These are phyloP conservation scores for Cercospora sesami DNA, from an alignment of 2,329 filamentous ascomycete species.

Conservation along the genomic window DNA sequence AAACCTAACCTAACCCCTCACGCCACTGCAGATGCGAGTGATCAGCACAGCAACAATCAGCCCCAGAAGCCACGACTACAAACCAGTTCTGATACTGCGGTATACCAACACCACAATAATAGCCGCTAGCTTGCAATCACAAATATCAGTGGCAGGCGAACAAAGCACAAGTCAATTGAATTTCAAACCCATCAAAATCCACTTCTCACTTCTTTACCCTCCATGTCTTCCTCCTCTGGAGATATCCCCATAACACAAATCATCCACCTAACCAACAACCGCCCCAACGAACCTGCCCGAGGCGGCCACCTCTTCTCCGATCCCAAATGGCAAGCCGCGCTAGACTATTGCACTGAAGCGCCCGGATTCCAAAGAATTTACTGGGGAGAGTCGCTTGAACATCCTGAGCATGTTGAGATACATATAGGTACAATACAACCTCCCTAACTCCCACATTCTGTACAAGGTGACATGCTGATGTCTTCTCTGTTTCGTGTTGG, in stretches of 20 bases:
- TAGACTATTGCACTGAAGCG: slow-evolving; percentile 7
- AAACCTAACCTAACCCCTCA: not conserved
- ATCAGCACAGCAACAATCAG: not conserved
- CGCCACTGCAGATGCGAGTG: not conserved
- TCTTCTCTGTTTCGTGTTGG: not conserved
- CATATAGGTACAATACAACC: slow-evolving; percentile 15
- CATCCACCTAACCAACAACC: slow-evolving; percentile 14
- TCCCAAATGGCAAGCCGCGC: slow-evolving; percentile 9
- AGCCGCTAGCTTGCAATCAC: no score
- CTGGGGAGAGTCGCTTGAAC: slow-evolving; percentile 18
- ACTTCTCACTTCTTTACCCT: not conserved
- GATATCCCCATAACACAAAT: slow-evolving; percentile 14
- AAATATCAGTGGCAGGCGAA: not conserved
- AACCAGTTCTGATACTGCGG: not conserved
- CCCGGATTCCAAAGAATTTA: slow-evolving; percentile 16
- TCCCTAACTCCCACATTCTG: no score
- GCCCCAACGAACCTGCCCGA: not conserved
- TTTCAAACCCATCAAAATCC: not conserved
- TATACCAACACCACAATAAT: not conserved
- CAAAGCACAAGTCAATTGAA: no score
- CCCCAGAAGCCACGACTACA: not conserved
- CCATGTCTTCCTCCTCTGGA: not conserved
- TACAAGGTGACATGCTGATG: not conserved
- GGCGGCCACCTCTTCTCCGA: slow-evolving; percentile 10
- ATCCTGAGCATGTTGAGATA: slow-evolving; percentile 17